Base-by-base conservation (phyloP, 345 rosid genomes). In the Conringia planisiliqua region DNA sequence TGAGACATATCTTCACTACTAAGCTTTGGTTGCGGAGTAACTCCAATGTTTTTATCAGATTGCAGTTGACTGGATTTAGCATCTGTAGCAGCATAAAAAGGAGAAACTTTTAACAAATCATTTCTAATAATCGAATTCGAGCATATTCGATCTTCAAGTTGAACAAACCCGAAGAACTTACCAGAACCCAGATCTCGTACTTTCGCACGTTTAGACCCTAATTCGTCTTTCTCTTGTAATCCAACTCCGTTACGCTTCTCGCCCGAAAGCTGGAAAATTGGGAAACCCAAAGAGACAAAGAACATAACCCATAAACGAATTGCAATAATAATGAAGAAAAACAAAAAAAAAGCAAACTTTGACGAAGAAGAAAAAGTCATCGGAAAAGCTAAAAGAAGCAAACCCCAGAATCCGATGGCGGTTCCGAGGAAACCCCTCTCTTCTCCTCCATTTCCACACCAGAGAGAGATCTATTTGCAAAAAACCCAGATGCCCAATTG, bases 241-340 rank as follows among this genome's bases (percentile, higher is more conserved):
- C 81, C 80, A 73, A 50, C 60, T 61, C 48, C 55, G 24, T 66
- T 61, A 50, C 80, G 76, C 72, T 84, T 80, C 66, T 80, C 81
- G 2, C 79, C 81, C 16, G 47, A 24, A 68, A 64, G 50, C 92
- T 83, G 57, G 8, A 17, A 65, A 74, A 66, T 78, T 72, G 40
- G 24, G 13, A 17, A 11, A 66, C 51, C 20, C 40, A 30, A 48
- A 78, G 77, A 78, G 2, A 77, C 17, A 10, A 71, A 44, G 0
- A 47, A 50, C 62, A 71, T 50, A 71, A 11, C 57, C 58, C 68
- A 47, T 71, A 5, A 72, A 12, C 39, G 8, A 71, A 71, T 59
- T 11, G 39, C 55, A 59, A 48, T 0, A 35, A 58, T 10, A n/a
- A 27, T 18, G 7, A 16, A 17, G 3, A 7, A 14, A 22, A 11